Conservation (phyloP, 1,284 basidiomycete genomes). For the Apiotrichum sp. region DNA sequence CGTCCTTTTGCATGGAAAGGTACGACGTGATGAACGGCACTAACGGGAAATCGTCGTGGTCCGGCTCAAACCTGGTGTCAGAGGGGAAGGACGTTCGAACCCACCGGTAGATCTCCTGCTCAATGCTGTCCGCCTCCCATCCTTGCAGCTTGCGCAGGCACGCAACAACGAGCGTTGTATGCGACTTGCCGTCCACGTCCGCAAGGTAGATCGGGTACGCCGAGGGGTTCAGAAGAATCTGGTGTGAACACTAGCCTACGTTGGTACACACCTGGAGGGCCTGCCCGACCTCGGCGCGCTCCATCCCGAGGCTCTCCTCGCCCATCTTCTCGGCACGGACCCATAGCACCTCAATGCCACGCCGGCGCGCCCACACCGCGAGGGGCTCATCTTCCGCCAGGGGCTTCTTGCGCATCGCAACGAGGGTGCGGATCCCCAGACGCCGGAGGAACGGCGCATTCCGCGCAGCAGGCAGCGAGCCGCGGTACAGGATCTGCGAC, state of each 20-base stretch:
- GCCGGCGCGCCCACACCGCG: constrained; percentile 22
- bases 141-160: constrained; percentile 42
- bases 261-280: constrained; percentile 32
- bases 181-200: constrained; percentile 40
- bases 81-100: neutral
- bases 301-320: constrained; percentile 42
- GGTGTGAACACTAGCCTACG: neutral
- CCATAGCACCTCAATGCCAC: constrained; percentile 30
- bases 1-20: constrained; percentile 20
- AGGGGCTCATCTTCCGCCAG: constrained; percentile 29
- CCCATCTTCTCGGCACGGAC: constrained; percentile 39
- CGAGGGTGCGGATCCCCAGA: constrained; percentile 55
- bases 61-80: constrained; percentile 33
- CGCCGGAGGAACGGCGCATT: constrained; percentile 33
- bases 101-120: constrained; percentile 38
- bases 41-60: constrained; percentile 40
- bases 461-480: constrained; percentile 32
- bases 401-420: constrained; percentile 52
- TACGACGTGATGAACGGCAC: constrained; percentile 35
- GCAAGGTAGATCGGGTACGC: constrained; percentile 41
- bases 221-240: constrained; percentile 33
- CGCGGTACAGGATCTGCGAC: constrained; percentile 36
- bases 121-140: constrained; percentile 38
- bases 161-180: constrained; percentile 39
- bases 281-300: constrained; percentile 31